Evolutionary conservation across 306 rosid species (phyloP).

Genomic region (Lathyrus aphaca): DNA sequence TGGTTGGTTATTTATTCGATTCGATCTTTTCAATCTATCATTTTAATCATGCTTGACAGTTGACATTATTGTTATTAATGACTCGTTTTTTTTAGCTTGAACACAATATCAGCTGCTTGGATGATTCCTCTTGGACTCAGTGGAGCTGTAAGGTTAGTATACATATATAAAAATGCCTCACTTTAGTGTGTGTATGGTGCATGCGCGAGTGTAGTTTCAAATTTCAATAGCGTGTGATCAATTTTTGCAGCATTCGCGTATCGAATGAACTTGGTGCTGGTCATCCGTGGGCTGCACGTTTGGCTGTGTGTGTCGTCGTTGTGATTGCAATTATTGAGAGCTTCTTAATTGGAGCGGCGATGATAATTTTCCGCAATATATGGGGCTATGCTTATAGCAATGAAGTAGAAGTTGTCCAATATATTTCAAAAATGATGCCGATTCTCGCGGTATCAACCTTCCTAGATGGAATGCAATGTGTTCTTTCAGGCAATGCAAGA

Average conservation of each 20-base stretch:
- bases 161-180: background rate
- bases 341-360: conserved; percentile 44
- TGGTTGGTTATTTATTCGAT: conserved; percentile 44
- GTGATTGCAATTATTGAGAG: conserved; percentile 37
- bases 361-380: background rate
- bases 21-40: background rate
- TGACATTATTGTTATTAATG: background rate
- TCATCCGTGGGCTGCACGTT: conserved; percentile 41
- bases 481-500: conserved; percentile 74
- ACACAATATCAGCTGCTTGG: conserved; percentile 57
- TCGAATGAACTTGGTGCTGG: conserved; percentile 54
- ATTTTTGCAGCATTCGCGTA: conserved; percentile 54
- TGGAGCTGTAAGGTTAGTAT: conserved; percentile 68
- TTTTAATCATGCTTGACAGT: background rate
- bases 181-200: background rate
- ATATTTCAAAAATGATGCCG: conserved; percentile 66
- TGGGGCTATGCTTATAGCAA: conserved; percentile 48
- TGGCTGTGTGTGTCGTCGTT: conserved; percentile 39
- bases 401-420: conserved; percentile 60
- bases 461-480: conserved; percentile 63
- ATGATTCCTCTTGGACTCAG: conserved; percentile 77
- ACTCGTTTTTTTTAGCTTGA: conserved; percentile 57
- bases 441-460: conserved; percentile 38
- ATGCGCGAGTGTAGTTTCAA: background rate
- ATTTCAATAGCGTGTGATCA: background rate